Evolutionary conservation across 805 yeast species (phyloP), one percentile per base, ranked within the genome.

Genomic region (Kurtzmaniella cleridarum): DNA sequence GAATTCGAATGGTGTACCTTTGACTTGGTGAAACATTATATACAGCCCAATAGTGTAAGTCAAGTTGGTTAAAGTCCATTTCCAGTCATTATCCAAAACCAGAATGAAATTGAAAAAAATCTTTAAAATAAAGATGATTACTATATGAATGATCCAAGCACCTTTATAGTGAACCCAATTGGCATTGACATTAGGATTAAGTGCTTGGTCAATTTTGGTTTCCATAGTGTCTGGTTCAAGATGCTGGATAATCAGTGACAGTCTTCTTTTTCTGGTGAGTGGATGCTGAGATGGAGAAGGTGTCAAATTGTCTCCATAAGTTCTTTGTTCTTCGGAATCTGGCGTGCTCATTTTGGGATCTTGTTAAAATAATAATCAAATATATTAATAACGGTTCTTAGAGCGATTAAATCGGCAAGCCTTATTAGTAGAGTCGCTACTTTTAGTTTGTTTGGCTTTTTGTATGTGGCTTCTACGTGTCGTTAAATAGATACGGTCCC

Each of bases 1-100:
- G 68, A 91, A 90, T 52, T 93, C 98, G 57, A 91, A 93, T 0
- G 98, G 98, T 2, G 95, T 89, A 29, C 98, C 98, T 54, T 91
- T 93, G 33, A 93, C 87, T 59, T 86, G 83, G 61, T 91, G 98
- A 59, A 91, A 93, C 98, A 91, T 93, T 45, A 91, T 78, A 59
- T 89, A 93, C 1, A 95, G 81, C 3, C 97, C 98, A 47, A 85
- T 77, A 40, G 85, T 91, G 59, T 91, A 91, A 5, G 95, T 81
- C 36, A 84, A 75, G 57, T 91, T 93, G 5, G 98, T 91, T 48
- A 93, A 63, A 2, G 98, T 87, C 98, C 98, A 91, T 43, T 85
- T 76, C 73, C 89, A 75, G 59, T 90, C 95, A 41, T 78, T 81
- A 44, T 82, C 79, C 38, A 86, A 76, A n/a, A 84, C 80, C 1